Evolutionary conservation across 371 early-diverging fungal species (phyloP), one percentile per base, ranked within the genome.

Genomic region (Mortierella sp.): DNA sequence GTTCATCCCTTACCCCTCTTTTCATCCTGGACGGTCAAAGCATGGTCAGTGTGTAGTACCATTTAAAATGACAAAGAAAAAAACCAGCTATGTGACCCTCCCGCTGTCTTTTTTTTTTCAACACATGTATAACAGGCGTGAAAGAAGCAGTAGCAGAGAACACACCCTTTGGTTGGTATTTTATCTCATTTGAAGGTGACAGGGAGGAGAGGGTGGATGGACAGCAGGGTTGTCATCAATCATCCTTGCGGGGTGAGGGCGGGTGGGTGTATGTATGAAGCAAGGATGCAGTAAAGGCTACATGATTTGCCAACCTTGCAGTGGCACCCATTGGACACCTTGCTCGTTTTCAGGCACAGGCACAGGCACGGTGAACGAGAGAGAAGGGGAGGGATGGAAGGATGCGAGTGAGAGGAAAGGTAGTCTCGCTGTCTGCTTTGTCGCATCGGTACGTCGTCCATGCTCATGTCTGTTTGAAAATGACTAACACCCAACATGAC

Each of bases 141-240:
- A 60, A 60, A 16, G 32, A 38, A 63, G 46, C 41, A 29, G 35
- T 65, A 48, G 38, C 38, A 41, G 43, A 70, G 16, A 46, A 55
- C 27, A 79, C 71, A 43, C 71, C 72, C 58, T 79, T 12, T 63
- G 27, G 74, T 16, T 14, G 68, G 51, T 35, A 44, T 74, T 78
- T 74, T 78, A 70, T 78, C 51, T 74, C 79, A 78, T 78, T 65
- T 4, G 10, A 46, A 21, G n/a, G 41, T 38, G n/a, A 32, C 35
- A 21, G 32, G 38, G 12, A 46, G 35, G 16, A 4, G 60, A 32
- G 12, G 60, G 16, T 29, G 29, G 27, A 27, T 58, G 12, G 51
- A 51, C 51, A 51, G 51, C 21, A 51, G 51, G 51, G 51, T 21
- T 58, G 58, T 58, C 58, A 58, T 51, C 43, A 29, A 4, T 29